phyloP scores from a whole-genome alignment of 192 early-diverging fungal genomes.

The Funneliformis mosseae region DNA sequence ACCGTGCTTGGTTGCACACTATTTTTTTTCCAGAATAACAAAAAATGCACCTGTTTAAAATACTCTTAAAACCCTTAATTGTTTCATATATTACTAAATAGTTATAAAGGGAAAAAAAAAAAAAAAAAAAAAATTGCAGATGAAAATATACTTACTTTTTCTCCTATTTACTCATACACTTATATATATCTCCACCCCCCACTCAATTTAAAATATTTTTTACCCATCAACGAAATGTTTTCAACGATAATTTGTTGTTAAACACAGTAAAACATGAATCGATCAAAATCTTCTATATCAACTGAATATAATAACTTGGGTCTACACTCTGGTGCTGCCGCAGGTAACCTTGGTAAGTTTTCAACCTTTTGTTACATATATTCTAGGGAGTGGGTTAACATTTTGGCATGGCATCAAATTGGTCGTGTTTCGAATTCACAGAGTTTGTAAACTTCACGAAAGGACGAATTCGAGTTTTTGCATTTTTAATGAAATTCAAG shows the following conservation, averaged over 20 bases:
- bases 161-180: background rate
- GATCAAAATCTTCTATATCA: background rate
- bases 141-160: background rate
- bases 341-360: slow-evolving; percentile 55
- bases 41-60: background rate
- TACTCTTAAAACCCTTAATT: background rate
- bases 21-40: background rate
- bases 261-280: background rate
- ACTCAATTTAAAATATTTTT: background rate
- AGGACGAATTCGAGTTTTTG: too few relatives aligned
- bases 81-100: slow-evolving; percentile 1
- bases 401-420: too few relatives aligned
- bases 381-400: too few relatives aligned
- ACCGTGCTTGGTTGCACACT: background rate
- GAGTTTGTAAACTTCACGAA: too few relatives aligned
- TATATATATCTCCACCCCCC: background rate
- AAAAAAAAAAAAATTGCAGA: background rate
- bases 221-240: background rate
- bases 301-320: slow-evolving; percentile 37
- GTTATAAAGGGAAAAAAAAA: background rate
- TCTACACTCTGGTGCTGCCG: slow-evolving; percentile 55
- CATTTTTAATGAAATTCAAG: too few relatives aligned
- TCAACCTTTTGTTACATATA: too few relatives aligned
- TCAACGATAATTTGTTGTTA: background rate
- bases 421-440: too few relatives aligned